phyloP scores from a whole-genome alignment of 805 yeast genomes.

The Yamadazyma sp. region DNA sequence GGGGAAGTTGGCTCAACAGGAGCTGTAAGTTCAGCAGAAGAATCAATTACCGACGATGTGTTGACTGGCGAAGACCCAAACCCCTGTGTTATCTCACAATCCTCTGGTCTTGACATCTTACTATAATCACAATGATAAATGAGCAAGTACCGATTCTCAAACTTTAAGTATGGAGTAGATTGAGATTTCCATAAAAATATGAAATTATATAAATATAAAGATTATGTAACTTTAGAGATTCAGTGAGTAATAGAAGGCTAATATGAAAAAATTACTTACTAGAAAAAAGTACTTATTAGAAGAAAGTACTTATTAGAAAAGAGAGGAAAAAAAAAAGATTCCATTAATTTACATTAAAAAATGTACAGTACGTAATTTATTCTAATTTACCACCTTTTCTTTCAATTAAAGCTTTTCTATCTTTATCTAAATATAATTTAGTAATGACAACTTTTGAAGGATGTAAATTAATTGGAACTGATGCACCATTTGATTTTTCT shows the following conservation, averaged over 20 bases:
- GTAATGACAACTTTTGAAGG: constrained; percentile 99
- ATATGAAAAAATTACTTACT: too few species aligned
- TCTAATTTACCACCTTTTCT: constrained; percentile 98
- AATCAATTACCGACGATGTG: neutral
- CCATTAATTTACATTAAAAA: constrained; percentile 11
- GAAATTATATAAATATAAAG: too few species aligned
- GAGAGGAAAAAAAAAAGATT: neutral
- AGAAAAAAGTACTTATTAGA: too few species aligned
- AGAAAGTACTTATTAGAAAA: too few species aligned
- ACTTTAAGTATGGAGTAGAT: too few species aligned
- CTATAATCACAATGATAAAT: too few species aligned
- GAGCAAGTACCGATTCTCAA: too few species aligned
- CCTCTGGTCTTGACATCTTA: too few species aligned
- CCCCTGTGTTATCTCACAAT: constrained; percentile 22
- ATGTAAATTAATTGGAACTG: constrained; percentile 95
- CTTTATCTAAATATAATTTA: constrained; percentile 96
- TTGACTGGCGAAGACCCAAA: constrained; percentile 33
- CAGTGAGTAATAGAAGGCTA: too few species aligned
- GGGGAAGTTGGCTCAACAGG: constrained; percentile 6
- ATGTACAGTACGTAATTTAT: constrained; percentile 40
- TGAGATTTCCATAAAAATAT: too few species aligned
- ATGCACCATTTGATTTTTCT: constrained; percentile 98
- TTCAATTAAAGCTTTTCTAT: constrained; percentile 95
- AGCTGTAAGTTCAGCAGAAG: neutral
- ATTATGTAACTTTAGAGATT: too few species aligned